Evolutionary conservation across 345 rosid genomes (phyloP), one percentile per base, ranked within the genome.

Genomic region (Viola odorata): DNA sequence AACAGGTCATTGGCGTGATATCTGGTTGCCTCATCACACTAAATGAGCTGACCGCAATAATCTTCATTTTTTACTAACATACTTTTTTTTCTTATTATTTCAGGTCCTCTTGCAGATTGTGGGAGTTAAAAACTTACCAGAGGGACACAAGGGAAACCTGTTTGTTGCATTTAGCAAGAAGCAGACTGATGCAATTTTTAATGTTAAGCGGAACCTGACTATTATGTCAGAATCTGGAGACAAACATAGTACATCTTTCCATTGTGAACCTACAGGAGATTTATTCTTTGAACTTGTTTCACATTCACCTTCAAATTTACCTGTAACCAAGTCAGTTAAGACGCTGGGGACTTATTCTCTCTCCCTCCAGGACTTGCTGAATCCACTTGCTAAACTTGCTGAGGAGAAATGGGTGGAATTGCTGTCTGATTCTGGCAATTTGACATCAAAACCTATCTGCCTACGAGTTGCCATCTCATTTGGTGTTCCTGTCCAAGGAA

Each of bases 321-420:
- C 70, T 8, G 37, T 75, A 42, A 48, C 54, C 62, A 80, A 71
- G 66, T 45, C 74, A 39, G 63, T 56, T 49, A 86, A 75, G 74
- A 76, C 69, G 67, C 50, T 91, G 63, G 99, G 97, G 37, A 73
- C 76, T 60, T 55, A 79, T 48, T 76, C 80, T 61, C 69, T 94
- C 16, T 82, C 89, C 60, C 66, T 88, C 57, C 65, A 80, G 10
- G 80, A 86, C 77, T 77, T 82, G 62, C 73, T 86, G 50, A 74
- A 23, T 71, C 97, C 99, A 11, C 71, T 75, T 42, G 73, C 88
- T 45, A 82, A 71, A 77, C 96, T 88, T 67, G 64, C 85, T 6
- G 79, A 57, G 51, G 91, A 90, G 66, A 87, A 80, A 68, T 95
- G 99, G 97, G 57, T 94, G 65, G 86, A 83, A 67, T 60, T 94